phyloP scores from a whole-genome alignment of 2,329 filamentous ascomycete species.

The Ceratocystis colombiana region DNA sequence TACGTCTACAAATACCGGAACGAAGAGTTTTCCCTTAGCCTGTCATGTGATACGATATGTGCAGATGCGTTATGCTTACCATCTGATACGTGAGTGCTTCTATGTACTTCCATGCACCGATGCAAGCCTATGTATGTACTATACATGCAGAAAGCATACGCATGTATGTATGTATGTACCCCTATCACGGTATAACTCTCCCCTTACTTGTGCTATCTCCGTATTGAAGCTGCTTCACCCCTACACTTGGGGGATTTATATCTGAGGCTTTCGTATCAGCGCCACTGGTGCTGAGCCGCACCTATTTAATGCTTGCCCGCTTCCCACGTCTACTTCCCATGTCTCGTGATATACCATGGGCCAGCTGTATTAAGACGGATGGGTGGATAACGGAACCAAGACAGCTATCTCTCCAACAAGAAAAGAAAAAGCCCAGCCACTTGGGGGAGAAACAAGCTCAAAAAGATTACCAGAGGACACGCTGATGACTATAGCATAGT shows the following conservation, averaged over 20 bases:
- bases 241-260: neutral
- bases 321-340: too few relatives aligned
- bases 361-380: constrained; percentile 7
- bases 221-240: neutral
- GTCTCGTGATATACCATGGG: constrained; percentile 2
- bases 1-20: constrained; percentile 3
- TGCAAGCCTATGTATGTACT: neutral
- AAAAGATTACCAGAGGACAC: neutral
- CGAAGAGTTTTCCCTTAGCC: neutral
- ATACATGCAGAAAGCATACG: neutral
- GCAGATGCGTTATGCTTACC: too few relatives aligned
- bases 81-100: too few relatives aligned
- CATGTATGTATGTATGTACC: neutral
- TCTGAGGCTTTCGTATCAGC: neutral
- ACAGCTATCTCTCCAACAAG: neutral
- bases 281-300: constrained; percentile 6
- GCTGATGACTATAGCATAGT: constrained; percentile 8
- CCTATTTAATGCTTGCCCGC: neutral
- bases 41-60: neutral
- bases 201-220: constrained; percentile 3
- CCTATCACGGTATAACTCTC: neutral
- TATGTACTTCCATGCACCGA: neutral
- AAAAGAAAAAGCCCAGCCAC: neutral
- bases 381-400: neutral
- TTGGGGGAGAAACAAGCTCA: constrained; percentile 2